A percentile compares a stretch with the other conserved stretches of the same genome.
Conservation (phyloP, 1,284 basidiomycete species). For the Tausonia pullulans region DNA sequence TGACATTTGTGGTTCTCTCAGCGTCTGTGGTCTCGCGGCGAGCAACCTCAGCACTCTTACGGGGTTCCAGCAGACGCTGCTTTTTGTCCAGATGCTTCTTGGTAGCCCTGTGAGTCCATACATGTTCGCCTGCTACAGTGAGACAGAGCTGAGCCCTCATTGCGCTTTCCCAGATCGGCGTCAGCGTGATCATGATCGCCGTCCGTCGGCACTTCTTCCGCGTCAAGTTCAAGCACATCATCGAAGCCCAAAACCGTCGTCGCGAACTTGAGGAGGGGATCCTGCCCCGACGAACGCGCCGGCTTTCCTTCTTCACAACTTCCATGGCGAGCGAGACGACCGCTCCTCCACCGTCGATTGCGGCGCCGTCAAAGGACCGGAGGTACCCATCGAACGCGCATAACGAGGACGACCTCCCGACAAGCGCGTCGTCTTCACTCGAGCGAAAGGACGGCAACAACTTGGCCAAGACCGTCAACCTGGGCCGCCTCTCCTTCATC, state of each 20-base stretch:
- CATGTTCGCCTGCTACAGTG: not conserved
- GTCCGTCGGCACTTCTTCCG: slow-evolving; percentile 52
- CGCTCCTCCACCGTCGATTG: no score
- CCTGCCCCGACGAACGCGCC: slow-evolving; percentile 1
- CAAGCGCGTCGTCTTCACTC: slow-evolving; percentile 19
- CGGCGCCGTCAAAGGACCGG: not conserved
- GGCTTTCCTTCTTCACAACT: slow-evolving; percentile 9
- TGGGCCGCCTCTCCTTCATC: no score
- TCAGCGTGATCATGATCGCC: slow-evolving; percentile 35
- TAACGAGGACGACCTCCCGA: slow-evolving; percentile 2
- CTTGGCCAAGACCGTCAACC: no score
- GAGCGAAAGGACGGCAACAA: no score
- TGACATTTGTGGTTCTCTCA: not conserved
- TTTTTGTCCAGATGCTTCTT: slow-evolving; percentile 35
- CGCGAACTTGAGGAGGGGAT: slow-evolving; percentile 1
- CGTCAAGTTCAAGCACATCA: slow-evolving; percentile 55
- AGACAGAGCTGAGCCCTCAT: not conserved
- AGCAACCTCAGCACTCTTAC: slow-evolving; percentile 38
- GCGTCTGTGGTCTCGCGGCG: slow-evolving; percentile 40
- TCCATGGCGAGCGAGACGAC: not conserved
- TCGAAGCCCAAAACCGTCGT: slow-evolving; percentile 40
- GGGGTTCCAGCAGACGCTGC: slow-evolving; percentile 38
- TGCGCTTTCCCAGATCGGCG: slow-evolving; percentile 23
- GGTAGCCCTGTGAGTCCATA: slow-evolving; percentile 30
- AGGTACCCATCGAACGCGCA: not conserved